Base-by-base conservation (phyloP, 371 early-diverging fungal genomes). In the Mucor mucedo region DNA sequence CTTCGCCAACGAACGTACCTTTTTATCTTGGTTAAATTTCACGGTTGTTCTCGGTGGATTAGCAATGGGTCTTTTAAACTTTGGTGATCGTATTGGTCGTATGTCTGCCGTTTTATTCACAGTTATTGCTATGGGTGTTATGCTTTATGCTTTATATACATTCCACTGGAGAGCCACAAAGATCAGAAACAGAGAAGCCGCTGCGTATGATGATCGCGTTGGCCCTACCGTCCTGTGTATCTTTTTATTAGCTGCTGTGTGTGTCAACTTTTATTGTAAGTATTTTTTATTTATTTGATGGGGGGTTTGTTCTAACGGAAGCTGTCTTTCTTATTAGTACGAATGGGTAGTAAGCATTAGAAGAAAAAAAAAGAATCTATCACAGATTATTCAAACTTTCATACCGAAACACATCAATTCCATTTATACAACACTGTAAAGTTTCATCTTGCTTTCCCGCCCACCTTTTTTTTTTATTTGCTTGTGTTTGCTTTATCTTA, bases 1-100 rank as follows among this genome's bases (percentile, higher is more conserved):
- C 75, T 96, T 96, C 82, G 97, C 97, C 58, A 96, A 96, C 71
- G 97, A 96, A 78, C 82, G 97, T 41, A 96, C 97, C 7, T 96
- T 96, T 73, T 76, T 96, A 54, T 86, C 92, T 8, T 86, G 86
- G 86, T 72, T 86, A 27, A 83, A 87, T 66, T 86, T 86, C 63
- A 69, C 87, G 16, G 79, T 87, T 10, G 76, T 86, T 27, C 74
- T 90, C 5, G 88, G 88, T 10, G 88, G 86, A 40, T 72, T 90
- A 9, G 83, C 87, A 5, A 66, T 90, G 32, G 91, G 87, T 6
- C 57, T 90, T 47, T 66, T 90, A 14, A 90, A 90, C 69, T 90
- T 90, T 80, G 87, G 88, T 42, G 87, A 88, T 64, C 50, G 62
- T 33, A 76, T 81, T 2, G 86, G 86, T 11, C 84, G 76, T 45